Percentiles rank a stretch among this genome's conserved stretches.
Conservation (phyloP, 257 asterid genomes). For the Scutellaria galericulata region DNA sequence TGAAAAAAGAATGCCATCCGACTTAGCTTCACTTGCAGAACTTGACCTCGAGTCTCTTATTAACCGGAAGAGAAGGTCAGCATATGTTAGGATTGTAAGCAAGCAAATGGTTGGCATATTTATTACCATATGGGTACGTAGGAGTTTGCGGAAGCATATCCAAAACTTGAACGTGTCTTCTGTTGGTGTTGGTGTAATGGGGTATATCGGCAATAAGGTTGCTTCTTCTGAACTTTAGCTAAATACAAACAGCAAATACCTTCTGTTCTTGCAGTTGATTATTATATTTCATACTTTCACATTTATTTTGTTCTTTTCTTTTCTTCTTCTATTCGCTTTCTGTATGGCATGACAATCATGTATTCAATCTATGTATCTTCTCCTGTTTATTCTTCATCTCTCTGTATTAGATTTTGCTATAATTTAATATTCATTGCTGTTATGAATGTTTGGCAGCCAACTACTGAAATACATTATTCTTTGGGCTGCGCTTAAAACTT, state of each 20-base stretch:
- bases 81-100: conserved; percentile 86
- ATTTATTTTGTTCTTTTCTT: neutral
- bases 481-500: neutral
- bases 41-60: conserved; percentile 77
- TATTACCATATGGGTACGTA: conserved; percentile 87
- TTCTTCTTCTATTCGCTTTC: conserved; percentile 1
- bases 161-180: conserved; percentile 76
- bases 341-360: conserved; percentile 15
- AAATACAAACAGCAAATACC: neutral
- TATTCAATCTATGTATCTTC: neutral
- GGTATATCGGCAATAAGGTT: conserved; percentile 98
- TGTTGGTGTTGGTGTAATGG: conserved; percentile 98
- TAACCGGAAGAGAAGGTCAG: conserved; percentile 71
- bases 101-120: conserved; percentile 96
- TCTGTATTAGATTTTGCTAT: neutral
- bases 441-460: neutral
- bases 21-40: conserved; percentile 61
- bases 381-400: conserved; percentile 1
- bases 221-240: conserved; percentile 36
- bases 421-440: neutral
- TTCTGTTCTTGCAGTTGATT: conserved; percentile 10
- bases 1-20: conserved; percentile 46
- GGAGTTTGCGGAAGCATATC: conserved; percentile 83
- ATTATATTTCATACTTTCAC: neutral
- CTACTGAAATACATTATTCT: neutral